phyloP scores from a whole-genome alignment of 805 yeast genomes.

The Komagataella kurtzmanii region DNA sequence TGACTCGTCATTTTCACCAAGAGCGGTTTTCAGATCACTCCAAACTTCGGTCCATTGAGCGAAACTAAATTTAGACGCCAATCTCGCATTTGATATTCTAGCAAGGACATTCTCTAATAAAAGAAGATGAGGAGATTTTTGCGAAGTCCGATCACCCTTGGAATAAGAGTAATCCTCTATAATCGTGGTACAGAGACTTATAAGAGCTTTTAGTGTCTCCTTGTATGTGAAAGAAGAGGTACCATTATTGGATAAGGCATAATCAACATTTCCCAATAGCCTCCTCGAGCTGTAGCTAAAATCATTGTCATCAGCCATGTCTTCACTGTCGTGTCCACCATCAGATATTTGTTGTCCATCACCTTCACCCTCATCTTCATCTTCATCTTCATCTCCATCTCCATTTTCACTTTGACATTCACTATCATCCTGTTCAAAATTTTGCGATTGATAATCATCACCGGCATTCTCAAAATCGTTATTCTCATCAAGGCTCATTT shows the following conservation, averaged over 20 bases:
- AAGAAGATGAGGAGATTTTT: not conserved
- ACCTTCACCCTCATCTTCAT: slow-evolving; percentile 5
- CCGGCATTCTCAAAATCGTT: not conserved
- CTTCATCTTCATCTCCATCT: slow-evolving; percentile 2
- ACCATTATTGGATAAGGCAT: slow-evolving; percentile 6
- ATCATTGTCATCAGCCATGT: slow-evolving; percentile 18
- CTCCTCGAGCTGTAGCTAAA: slow-evolving; percentile 4
- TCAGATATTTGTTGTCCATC: slow-evolving; percentile 8
- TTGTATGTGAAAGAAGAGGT: not conserved
- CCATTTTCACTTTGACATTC: slow-evolving; percentile 1
- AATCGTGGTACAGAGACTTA: slow-evolving; percentile 8
- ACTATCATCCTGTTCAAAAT: not conserved
- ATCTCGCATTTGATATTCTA: not conserved
- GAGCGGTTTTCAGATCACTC: not conserved
- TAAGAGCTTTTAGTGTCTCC: slow-evolving; percentile 7
- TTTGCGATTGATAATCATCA: not conserved
- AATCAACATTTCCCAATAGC: slow-evolving; percentile 3
- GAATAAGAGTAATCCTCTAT: not conserved
- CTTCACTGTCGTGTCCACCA: slow-evolving; percentile 12
- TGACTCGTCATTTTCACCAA: not conserved
- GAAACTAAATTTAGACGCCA: not conserved
- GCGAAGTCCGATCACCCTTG: not conserved
- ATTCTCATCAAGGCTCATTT: not conserved
- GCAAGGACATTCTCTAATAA: not conserved
- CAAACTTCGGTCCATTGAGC: not conserved